Evolutionary conservation across 2,329 filamentous ascomycete genomes (phyloP), one percentile per base, ranked within the genome.

Genomic region (Colletotrichum tropicale): DNA sequence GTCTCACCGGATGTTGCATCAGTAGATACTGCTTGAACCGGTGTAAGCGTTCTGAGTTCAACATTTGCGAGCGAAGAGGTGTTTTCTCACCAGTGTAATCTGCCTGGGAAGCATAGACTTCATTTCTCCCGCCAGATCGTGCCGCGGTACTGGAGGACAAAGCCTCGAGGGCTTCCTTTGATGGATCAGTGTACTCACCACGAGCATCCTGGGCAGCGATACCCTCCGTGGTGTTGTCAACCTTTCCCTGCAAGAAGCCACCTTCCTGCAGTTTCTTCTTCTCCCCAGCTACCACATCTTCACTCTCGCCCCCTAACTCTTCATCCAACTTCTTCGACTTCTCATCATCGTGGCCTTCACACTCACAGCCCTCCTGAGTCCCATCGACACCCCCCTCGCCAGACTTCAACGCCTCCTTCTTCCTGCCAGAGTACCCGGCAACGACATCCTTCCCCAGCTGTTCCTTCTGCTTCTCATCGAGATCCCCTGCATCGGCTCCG

Each of bases 401-500:
- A 12, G 21, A 16, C 52, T 58, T 58, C 48, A 38, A 15, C 28
- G 16, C 21, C 68, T 60, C 56, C 16, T 28, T 28, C 24, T 28
- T 36, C 15, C 62, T 10, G 30, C 15, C 55, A 5, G 21, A 12
- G 12, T 67, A 60, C 6, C 69, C 64, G 16, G 43, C 16, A 28
- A 38, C 34, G 10, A 75, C 34, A 7, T 18, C 43, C 64, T 66
- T 77, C 26, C 74, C 78, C 16, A 79, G 70, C 15, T 76, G 70
- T n/a, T 62, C 30, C 30, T 69, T 58, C 24, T 64, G 24, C 15
- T 16, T 13, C 15, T 34, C 36, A 10, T 64, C 56, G 30, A 71
- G 78, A 16, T 67, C 74, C 28, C 78, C 76, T n/a, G 68, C 74
- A 26, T 78, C 77, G 24, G 74, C 28, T 16, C 52, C 66, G 75